These are phyloP conservation scores for Candida dubliniensis DNA, from an alignment of 1,139 yeast genomes.

Conservation along the genomic window DNA sequence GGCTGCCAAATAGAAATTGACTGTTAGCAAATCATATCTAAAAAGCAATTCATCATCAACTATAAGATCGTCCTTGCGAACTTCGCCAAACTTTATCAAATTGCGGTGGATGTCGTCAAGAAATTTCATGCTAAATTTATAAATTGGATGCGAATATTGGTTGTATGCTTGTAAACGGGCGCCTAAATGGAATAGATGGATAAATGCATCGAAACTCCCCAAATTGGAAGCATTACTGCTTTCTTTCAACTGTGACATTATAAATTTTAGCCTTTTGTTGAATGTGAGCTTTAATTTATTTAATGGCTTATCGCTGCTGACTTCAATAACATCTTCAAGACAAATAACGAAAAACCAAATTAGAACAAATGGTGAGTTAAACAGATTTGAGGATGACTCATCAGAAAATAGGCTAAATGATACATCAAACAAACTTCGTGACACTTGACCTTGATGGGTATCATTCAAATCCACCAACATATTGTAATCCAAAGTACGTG, in stretches of 20 bases:
- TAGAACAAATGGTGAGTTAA: conserved; percentile 28
- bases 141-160: conserved; percentile 38
- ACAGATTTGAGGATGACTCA: conserved; percentile 5
- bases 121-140: conserved; percentile 40
- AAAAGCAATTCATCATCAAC: conserved; percentile 21
- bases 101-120: conserved; percentile 39
- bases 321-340: conserved; percentile 38
- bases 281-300: conserved; percentile 34
- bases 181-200: conserved; percentile 45
- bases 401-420: conserved; percentile 36
- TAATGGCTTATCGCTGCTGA: conserved; percentile 25
- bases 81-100: conserved; percentile 21
- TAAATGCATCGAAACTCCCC: conserved; percentile 44
- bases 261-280: conserved; percentile 38
- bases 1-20: conserved; percentile 45
- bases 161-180: conserved; percentile 30
- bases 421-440: conserved; percentile 36
- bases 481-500: conserved; percentile 55
- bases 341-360: conserved; percentile 39
- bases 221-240: conserved; percentile 35
- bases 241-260: conserved; percentile 36
- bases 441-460: conserved; percentile 25
- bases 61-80: conserved; percentile 14
- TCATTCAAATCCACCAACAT: conserved; percentile 26
- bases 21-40: conserved; percentile 29